Conservation (phyloP, 306 rosid genomes). For the Alnus rubra region DNA sequence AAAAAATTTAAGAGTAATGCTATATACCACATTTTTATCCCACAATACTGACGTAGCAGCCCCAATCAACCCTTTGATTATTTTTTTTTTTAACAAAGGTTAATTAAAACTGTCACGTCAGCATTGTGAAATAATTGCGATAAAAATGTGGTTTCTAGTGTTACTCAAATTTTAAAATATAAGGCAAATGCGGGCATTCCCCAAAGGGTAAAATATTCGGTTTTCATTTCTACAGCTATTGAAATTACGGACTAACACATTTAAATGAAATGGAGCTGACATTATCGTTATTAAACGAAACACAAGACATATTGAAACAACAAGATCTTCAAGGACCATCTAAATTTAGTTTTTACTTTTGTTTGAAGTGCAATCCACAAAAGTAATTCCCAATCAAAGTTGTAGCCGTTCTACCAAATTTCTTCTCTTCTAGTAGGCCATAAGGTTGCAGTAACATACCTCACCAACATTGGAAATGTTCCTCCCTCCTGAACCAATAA, state of each 20-base stretch:
- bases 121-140: no score
- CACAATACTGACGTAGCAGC: no score
- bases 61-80: no score
- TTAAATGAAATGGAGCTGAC: neutral
- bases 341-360: neutral
- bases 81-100: no score
- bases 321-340: neutral
- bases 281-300: neutral
- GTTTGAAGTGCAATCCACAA: neutral
- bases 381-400: neutral
- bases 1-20: no score
- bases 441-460: conserved; percentile 25
- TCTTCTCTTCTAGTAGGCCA: neutral
- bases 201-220: neutral
- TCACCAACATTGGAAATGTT: conserved; percentile 24
- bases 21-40: no score
- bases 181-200: neutral
- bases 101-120: no score
- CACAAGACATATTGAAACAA: neutral
- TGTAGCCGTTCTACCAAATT: neutral
- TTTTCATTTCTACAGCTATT: neutral
- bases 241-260: neutral
- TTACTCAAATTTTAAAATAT: neutral
- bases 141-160: no score
- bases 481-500: conserved; percentile 21